A percentile compares a stretch with the other conserved stretches of the same genome.
These are phyloP conservation scores for Cyberlindnera meyerae DNA, from an alignment of 805 yeast genomes.

Conservation along the genomic window DNA sequence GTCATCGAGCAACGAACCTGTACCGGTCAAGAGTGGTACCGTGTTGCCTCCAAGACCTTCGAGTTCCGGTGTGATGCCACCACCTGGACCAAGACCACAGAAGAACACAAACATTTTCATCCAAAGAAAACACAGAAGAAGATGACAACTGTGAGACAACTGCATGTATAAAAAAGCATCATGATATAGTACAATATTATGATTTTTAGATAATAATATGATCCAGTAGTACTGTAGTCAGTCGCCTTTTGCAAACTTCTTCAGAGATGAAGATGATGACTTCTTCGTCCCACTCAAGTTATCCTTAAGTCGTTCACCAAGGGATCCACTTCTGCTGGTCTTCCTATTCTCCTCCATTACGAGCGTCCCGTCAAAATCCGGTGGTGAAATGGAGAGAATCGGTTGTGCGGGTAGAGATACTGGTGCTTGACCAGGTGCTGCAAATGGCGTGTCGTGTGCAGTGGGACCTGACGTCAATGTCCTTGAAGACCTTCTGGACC, in stretches of 20 bases:
- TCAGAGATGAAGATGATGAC: not conserved
- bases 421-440: too few species aligned
- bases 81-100: conserved; percentile 6
- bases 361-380: too few species aligned
- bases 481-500: not conserved
- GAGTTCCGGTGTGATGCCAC: conserved; percentile 1
- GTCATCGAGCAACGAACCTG: conserved; percentile 7
- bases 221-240: not conserved
- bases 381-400: conserved; percentile 12
- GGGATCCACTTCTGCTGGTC: not conserved
- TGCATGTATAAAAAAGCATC: too few species aligned
- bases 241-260: too few species aligned
- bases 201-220: not conserved
- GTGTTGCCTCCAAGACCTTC: conserved; percentile 3
- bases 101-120: not conserved
- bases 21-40: conserved; percentile 9
- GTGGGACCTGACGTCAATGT: not conserved
- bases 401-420: conserved; percentile 6
- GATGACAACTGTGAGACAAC: not conserved
- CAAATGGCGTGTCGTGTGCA: too few species aligned
- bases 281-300: conserved; percentile 5
- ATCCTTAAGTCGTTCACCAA: conserved; percentile 12
- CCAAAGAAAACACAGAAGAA: not conserved
- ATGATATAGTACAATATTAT: too few species aligned
- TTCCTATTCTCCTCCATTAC: not conserved